Evolutionary conservation across 148 eudicot species (phyloP), one percentile per base, ranked within the genome.

Genomic region (Camellia lanceoleosa): DNA sequence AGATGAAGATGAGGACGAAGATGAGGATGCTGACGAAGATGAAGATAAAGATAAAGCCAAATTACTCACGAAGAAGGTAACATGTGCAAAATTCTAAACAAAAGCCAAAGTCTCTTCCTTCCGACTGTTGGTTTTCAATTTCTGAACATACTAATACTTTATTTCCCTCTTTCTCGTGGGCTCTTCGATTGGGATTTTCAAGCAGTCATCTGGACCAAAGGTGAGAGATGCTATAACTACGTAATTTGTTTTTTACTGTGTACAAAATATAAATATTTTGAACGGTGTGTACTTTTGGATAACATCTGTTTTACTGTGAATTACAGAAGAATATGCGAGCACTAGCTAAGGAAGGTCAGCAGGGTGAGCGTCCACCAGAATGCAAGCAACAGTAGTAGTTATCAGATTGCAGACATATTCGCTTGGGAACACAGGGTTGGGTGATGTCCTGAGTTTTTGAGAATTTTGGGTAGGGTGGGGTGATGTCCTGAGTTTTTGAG

Each of bases 311-410:
- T 30, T 76, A 61, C 54, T 79, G 76, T 65, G 44, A 78, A 55
- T 47, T 87, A 79, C 89, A 92, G 98, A 93, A 89, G 85, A 80
- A 86, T 79, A 87, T 89, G 30, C 86, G 81, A 79, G 86, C 84
- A 20, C 87, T 64, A 13, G 74, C 43, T 79, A 89, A 80, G 23
- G 88, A 73, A 62, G 94, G 90, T 58, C 87, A 78, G 46, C 88
- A 86, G 63, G 89, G 94, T 30, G 98, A 95, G 83, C 93, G 89
- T 10, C 97, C 93, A 23, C 92, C 96, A 3, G 97, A 92, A 81
- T 93, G 98, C 94, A 91, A 93, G 89, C 93, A 91, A 72, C 97
- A 93, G 81, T 94, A 85, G 81, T 43, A 19, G 80, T 68, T 30
- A 16, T 30, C 41, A 42, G 15, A 10, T 30, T 30, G 46, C 6